A percentile compares a stretch with the other conserved stretches of the same genome.
These are phyloP conservation scores for Coleophoma eucalyptorum DNA, from an alignment of 2,329 filamentous ascomycete genomes.

Conservation along the genomic window DNA sequence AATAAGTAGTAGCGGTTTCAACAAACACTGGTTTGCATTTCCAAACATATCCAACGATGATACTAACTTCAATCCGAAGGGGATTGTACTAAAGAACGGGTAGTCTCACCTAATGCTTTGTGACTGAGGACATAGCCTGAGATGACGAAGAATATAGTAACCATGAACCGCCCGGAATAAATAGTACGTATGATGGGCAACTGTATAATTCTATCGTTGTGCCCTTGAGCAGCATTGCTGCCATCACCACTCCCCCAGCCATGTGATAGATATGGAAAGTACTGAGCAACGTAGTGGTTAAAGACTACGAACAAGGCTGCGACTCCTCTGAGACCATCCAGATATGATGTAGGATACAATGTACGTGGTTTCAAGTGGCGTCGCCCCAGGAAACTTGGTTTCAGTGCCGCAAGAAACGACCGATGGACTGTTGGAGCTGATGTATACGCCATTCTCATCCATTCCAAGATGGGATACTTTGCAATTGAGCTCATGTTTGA, in stretches of 20 bases:
- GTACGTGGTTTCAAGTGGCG: neutral
- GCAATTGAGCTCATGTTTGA: too few relatives aligned
- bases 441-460: neutral
- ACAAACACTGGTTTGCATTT: neutral
- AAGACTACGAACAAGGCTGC: conserved; percentile 40
- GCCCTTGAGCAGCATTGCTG: conserved; percentile 16
- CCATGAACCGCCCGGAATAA: conserved; percentile 39
- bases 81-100: conserved; percentile 10
- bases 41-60: neutral
- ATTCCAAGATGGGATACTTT: too few relatives aligned
- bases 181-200: conserved; percentile 35
- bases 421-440: neutral
- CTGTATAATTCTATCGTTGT: conserved; percentile 31
- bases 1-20: neutral
- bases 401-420: neutral
- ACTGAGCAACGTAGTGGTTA: conserved; percentile 29
- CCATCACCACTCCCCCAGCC: conserved; percentile 22
- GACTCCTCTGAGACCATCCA: conserved; percentile 40
- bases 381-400: neutral
- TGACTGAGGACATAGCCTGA: conserved; percentile 40
- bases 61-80: neutral
- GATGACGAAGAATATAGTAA: conserved; percentile 43
- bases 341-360: conserved; percentile 34
- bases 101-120: conserved; percentile 42
- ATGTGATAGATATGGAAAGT: conserved; percentile 24